Evolutionary conservation across 352 stramenopile genomes (phyloP), one percentile per base, ranked within the genome.

Genomic region (Pythium aquatile): DNA sequence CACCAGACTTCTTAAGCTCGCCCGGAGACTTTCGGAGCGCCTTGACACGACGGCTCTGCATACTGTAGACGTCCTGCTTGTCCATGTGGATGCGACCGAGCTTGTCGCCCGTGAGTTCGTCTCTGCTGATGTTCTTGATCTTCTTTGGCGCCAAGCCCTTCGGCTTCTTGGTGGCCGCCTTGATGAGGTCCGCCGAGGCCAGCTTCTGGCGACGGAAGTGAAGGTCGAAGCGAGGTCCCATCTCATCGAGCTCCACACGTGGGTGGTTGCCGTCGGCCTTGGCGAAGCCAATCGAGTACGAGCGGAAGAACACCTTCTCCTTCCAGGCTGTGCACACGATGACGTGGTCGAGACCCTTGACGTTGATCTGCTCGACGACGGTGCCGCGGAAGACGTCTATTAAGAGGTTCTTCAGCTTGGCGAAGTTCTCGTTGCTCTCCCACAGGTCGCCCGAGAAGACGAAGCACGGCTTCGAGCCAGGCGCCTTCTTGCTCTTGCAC

Each of bases 311-410:
- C 20, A 98, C 86, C 60, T 88, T 93, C 55, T 87, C 79, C 65
- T 97, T 96, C 54, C 86, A 94, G 24, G 93, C 91, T 49, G 97
- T 99, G 78, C 97, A 99, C 55, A 98, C 93, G 61, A 99, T 98
- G 8, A 98, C 82, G 75, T 99, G 96, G 83, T 99, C 97, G 37
- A 99, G 74, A 6, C 96, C 97, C 72, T 93, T 97, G 61, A 99
- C 82, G 62, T 98, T 93, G 28, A 99, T 81, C 48, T 89, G 96
- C 46, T 97, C 81, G n/a, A 99, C 93, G 68, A 98, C 84, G 57
- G 98, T 97, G 51, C 97, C 98, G 49, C 97, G 91, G 80, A 99
- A 99, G 65, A 98, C 97, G 76, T 99, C 98, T 49, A 98, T 83
- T 53, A 97, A 77, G 39, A 97, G 57, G 67, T 98, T 99, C 76